A percentile compares a stretch with the other conserved stretches of the same genome.
Evolutionary conservation across 148 eudicot species (phyloP).

Genomic region (Rhododendron kiyosumense): DNA sequence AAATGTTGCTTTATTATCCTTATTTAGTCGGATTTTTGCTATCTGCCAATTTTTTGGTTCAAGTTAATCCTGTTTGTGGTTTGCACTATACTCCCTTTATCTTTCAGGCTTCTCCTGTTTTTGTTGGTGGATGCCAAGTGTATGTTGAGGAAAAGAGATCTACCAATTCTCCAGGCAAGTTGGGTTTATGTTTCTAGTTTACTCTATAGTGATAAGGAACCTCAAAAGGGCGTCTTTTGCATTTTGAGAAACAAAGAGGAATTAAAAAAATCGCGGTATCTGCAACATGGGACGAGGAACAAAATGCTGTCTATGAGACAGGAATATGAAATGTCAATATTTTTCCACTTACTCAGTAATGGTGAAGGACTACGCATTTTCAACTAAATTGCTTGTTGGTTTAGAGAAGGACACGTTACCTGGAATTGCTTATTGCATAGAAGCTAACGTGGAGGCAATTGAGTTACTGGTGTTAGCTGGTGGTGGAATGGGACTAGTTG

Average conservation of each 20-base stretch:
- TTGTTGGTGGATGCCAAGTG: constrained; percentile 63
- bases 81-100: neutral
- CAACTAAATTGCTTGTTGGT: neutral
- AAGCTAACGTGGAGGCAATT: neutral
- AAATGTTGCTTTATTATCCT: neutral
- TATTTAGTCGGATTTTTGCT: neutral
- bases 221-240: neutral
- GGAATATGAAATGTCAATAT: neutral
- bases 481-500: neutral
- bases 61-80: neutral
- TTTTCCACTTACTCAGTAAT: neutral
- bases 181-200: neutral
- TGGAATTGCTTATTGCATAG: neutral
- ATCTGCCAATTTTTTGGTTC: neutral
- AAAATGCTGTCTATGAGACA: neutral
- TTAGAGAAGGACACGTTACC: neutral
- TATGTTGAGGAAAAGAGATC: constrained; percentile 80
- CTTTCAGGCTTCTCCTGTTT: constrained; percentile 33
- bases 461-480: neutral
- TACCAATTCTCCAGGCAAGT: constrained; percentile 64
- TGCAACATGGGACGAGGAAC: neutral
- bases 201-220: neutral
- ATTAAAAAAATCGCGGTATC: neutral
- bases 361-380: neutral
- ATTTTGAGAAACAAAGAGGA: neutral